Evolutionary conservation across 139 green algal genomes (phyloP).

Genomic region (Chlamydomonas asymmetrica): DNA sequence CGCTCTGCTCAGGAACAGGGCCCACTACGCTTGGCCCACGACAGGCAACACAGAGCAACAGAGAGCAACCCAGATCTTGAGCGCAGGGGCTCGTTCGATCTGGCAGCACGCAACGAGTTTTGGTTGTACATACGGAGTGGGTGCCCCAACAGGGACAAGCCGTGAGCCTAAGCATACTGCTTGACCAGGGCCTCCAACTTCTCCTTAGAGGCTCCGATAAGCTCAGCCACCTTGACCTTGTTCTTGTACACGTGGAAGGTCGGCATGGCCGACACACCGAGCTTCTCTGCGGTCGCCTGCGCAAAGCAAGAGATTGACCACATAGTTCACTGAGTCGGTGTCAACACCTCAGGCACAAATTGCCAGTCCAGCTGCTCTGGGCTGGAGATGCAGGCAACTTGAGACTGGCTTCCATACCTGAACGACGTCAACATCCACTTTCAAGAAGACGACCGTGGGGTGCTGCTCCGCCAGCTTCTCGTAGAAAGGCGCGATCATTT

Average conservation of each 20-base stretch:
- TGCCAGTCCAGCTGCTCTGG: too few relatives aligned
- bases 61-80: too few relatives aligned
- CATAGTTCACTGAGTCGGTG: background rate
- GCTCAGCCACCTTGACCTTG: conserved; percentile 67
- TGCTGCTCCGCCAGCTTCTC: conserved; percentile 50
- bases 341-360: background rate
- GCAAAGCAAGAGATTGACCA: background rate
- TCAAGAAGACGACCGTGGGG: conserved; percentile 64
- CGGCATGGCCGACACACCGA: conserved; percentile 79
- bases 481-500: conserved; percentile 76
- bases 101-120: too few relatives aligned
- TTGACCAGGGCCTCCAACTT: conserved; percentile 60
- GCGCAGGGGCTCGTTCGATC: too few relatives aligned
- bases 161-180: conserved; percentile 35
- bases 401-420: too few relatives aligned
- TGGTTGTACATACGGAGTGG: too few relatives aligned
- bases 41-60: too few relatives aligned
- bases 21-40: too few relatives aligned
- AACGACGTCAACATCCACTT: conserved; percentile 80
- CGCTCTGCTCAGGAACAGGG: too few relatives aligned
- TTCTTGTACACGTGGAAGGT: conserved; percentile 79
- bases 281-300: conserved; percentile 59
- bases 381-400: background rate
- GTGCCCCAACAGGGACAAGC: too few relatives aligned
- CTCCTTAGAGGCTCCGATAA: conserved; percentile 69